Conservation (phyloP, 1,284 basidiomycete genomes). For the Rhodotorula sp. region DNA sequence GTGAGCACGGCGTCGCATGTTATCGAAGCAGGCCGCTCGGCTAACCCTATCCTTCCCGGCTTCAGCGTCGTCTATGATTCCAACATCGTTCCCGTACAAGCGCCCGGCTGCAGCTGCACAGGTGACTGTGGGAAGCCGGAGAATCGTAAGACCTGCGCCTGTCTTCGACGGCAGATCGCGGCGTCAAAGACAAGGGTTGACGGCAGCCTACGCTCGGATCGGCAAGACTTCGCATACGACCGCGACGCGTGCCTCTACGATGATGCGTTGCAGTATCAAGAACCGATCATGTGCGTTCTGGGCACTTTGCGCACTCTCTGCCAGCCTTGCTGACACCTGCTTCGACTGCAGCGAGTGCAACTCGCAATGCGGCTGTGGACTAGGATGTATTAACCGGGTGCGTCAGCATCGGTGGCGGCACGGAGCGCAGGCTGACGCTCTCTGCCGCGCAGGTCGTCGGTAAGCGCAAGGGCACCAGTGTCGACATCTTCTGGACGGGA, state of each 20-base stretch:
- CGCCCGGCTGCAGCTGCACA: slow-evolving; percentile 30
- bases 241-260: neutral
- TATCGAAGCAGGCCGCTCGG: too few species aligned
- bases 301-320: fast-evolving
- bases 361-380: slow-evolving; percentile 32
- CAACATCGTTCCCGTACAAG: slow-evolving; percentile 19
- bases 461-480: neutral
- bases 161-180: slow-evolving; percentile 21
- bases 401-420: neutral
- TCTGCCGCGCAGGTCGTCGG: slow-evolving; percentile 12
- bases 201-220: neutral
- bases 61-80: slow-evolving; percentile 21
- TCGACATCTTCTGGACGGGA: slow-evolving; percentile 27
- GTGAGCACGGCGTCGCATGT: neutral
- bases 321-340: too few species aligned
- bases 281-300: slow-evolving; percentile 26
- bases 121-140: slow-evolving; percentile 21
- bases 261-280: neutral
- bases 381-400: slow-evolving; percentile 24
- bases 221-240: slow-evolving; percentile 31
- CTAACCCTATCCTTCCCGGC: fast-evolving
- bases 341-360: slow-evolving; percentile 32
- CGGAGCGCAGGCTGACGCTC: neutral
- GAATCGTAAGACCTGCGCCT: slow-evolving; percentile 22
- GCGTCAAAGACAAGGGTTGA: neutral